phyloP scores from a whole-genome alignment of 306 rosid genomes.

The Dalbergia cochinchinensis region DNA sequence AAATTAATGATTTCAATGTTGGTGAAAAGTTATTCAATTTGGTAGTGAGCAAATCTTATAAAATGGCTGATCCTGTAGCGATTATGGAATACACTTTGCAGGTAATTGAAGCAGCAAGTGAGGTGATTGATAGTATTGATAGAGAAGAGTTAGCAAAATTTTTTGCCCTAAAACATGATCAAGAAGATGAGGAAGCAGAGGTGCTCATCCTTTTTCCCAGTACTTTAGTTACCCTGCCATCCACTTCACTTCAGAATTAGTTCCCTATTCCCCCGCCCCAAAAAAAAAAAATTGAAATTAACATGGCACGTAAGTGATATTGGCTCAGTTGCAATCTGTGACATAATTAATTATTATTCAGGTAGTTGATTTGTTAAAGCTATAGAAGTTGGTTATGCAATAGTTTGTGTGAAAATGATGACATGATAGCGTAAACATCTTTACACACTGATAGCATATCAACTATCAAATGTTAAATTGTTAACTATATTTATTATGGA shows the following conservation, averaged over 20 bases:
- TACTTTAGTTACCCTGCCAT: conserved; percentile 30
- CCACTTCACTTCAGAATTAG: neutral
- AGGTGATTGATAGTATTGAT: conserved; percentile 79
- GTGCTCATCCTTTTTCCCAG: conserved; percentile 49
- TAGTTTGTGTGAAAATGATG: conserved; percentile 19
- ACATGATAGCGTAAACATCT: conserved; percentile 23
- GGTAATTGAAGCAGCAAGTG: conserved; percentile 86
- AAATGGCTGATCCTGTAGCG: neutral
- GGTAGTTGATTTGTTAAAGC: conserved; percentile 23
- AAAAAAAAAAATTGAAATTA: conserved; percentile 1
- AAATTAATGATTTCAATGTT: neutral
- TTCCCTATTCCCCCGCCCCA: too few relatives aligned
- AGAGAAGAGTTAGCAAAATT: conserved; percentile 73
- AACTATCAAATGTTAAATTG: neutral
- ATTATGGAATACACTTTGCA: conserved; percentile 46
- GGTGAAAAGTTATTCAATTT: conserved; percentile 10
- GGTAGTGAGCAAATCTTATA: neutral
- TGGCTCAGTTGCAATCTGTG: conserved; percentile 4
- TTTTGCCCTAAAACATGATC: conserved; percentile 72
- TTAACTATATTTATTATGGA: conserved; percentile 10
- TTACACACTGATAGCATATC: neutral
- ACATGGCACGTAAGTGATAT: conserved; percentile 24
- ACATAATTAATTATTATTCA: neutral
- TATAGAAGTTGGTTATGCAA: conserved; percentile 20
- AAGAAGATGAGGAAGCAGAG: conserved; percentile 89